These are phyloP conservation scores for Xylariaceae sp. DNA, from an alignment of 2,329 filamentous ascomycete species.

Conservation along the genomic window DNA sequence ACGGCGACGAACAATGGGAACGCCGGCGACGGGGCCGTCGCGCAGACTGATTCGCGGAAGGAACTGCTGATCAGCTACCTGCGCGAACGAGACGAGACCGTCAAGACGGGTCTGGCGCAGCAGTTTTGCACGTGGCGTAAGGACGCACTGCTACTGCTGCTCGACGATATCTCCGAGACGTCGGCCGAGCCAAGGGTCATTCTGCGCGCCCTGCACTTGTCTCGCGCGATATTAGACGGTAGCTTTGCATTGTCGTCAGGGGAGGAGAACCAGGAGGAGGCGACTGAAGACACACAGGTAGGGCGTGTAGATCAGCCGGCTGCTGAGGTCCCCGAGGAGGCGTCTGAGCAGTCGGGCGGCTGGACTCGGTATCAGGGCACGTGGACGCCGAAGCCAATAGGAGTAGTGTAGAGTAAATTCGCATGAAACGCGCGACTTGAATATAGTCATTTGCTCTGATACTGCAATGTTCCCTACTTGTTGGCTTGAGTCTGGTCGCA, in stretches of 20 bases:
- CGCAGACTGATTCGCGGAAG: conserved; percentile 26
- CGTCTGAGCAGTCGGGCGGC: conserved; percentile 26
- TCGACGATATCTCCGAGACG: conserved; percentile 37
- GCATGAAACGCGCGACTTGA: too few relatives aligned
- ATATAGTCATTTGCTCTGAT: too few relatives aligned
- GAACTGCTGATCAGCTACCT: conserved; percentile 38
- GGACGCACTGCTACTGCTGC: conserved; percentile 33
- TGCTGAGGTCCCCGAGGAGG: conserved; percentile 16
- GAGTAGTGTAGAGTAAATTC: conserved; percentile 38
- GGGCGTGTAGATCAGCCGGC: conserved; percentile 5
- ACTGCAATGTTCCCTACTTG: too few relatives aligned
- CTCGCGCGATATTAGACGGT: conserved; percentile 36
- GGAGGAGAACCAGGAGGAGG: conserved; percentile 22
- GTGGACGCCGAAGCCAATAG: conserved; percentile 56
- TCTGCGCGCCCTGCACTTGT: conserved; percentile 42
- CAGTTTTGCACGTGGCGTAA: conserved; percentile 36
- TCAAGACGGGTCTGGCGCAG: conserved; percentile 23
- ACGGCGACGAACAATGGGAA: neutral
- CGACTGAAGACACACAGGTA: conserved; percentile 19
- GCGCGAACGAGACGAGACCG: conserved; percentile 23
- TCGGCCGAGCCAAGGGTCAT: conserved; percentile 41
- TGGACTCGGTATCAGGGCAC: conserved; percentile 48
- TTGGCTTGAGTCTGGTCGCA: neutral
- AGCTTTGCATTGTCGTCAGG: conserved; percentile 12
- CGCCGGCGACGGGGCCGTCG: conserved; percentile 1